Conservation (phyloP, 495 filamentous ascomycete genomes). For the Penicillium pulvis region DNA sequence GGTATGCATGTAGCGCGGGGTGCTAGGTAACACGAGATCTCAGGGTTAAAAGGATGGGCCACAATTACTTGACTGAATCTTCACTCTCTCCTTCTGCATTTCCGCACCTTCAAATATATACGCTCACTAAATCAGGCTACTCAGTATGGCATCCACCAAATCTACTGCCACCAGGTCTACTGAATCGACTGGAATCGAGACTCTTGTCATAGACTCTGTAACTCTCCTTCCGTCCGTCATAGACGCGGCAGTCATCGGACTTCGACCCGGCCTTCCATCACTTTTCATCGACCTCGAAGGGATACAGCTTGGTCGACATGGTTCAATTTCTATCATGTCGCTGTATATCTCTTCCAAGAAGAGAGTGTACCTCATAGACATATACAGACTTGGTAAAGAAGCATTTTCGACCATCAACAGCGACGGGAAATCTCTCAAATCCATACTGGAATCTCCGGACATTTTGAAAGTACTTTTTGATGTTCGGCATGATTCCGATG, state of each 20-base stretch:
- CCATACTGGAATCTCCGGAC: slow-evolving; percentile 47
- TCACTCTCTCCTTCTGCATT: too few species aligned
- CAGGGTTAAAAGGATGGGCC: too few species aligned
- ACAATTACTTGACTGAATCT: too few species aligned
- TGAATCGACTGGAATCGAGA: neutral
- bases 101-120: too few species aligned
- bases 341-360: slow-evolving; percentile 18
- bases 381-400: slow-evolving; percentile 41
- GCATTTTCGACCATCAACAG: slow-evolving; percentile 46
- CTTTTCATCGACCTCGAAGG: slow-evolving; percentile 62
- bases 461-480: slow-evolving; percentile 43
- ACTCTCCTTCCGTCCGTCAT: neutral
- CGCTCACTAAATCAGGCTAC: too few species aligned
- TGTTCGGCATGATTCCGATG: slow-evolving; percentile 55
- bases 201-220: neutral
- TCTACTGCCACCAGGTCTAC: too few species aligned
- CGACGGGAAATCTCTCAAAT: slow-evolving; percentile 43
- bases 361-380: slow-evolving; percentile 50
- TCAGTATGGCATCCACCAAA: too few species aligned
- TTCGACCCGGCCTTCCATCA: slow-evolving; percentile 10
- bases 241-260: neutral
- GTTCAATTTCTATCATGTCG: slow-evolving; percentile 51
- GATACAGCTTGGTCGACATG: slow-evolving; percentile 46
- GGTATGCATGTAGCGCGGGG: too few species aligned
- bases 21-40: too few species aligned